Conservation (phyloP, 768 basidiomycete genomes). For the Cyathus striatus region DNA sequence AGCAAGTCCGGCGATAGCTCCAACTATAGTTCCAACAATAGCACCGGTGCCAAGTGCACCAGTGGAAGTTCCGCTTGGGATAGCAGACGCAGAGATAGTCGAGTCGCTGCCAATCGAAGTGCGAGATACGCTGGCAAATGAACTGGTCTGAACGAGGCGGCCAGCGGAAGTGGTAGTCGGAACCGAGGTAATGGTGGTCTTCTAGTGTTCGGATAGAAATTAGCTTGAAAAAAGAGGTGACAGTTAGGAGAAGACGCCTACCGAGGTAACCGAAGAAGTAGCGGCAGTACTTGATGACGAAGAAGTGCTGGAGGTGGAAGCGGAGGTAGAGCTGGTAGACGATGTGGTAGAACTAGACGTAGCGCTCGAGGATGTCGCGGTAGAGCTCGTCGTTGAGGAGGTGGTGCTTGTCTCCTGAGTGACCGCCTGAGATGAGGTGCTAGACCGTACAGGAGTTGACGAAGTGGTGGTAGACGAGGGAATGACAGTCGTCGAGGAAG, state of each 20-base stretch:
- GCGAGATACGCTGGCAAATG: constrained; percentile 11
- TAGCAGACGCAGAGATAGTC: constrained; percentile 14
- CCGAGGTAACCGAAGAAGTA: constrained; percentile 4
- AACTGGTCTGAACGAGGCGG: constrained; percentile 10
- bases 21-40: constrained; percentile 32
- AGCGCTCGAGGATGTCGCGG: constrained; percentile 6
- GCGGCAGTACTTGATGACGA: constrained; percentile 3
- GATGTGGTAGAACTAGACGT: constrained; percentile 9
- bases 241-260: constrained; percentile 6
- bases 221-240: neutral
- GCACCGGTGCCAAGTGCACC: constrained; percentile 28
- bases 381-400: constrained; percentile 5
- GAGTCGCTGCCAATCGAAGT: constrained; percentile 8
- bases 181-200: constrained; percentile 8
- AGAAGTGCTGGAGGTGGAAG: constrained; percentile 8
- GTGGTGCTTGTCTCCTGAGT: constrained; percentile 8
- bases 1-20: constrained; percentile 31
- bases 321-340: constrained; percentile 8
- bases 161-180: constrained; percentile 6
- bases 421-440: constrained; percentile 3
- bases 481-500: neutral
- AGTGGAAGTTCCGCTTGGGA: constrained; percentile 6
- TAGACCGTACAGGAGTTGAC: neutral
- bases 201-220: constrained; percentile 2
- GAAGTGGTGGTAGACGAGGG: neutral